Percentiles rank a stretch among this genome's conserved stretches.
Conservation (phyloP, 495 filamentous ascomycete genomes). For the Margaritispora aquatica region DNA sequence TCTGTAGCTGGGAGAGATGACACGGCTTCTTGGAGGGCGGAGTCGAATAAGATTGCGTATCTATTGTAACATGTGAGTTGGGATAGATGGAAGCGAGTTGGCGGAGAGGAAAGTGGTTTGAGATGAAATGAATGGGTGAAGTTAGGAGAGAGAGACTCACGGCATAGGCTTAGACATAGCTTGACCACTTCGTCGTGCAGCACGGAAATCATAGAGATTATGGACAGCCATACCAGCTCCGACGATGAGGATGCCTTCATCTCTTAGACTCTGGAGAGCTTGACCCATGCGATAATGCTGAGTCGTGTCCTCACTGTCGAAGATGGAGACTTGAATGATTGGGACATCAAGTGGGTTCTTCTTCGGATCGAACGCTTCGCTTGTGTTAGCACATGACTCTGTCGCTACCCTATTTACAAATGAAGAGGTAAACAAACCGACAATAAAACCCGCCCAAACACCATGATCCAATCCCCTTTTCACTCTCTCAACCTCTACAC, state of each 20-base stretch:
- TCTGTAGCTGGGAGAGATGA: constrained; percentile 11
- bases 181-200: constrained; percentile 47
- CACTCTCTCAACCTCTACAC: constrained; percentile 59
- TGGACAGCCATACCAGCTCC: constrained; percentile 82
- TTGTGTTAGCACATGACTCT: constrained; percentile 13
- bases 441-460: constrained; percentile 33
- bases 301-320: constrained; percentile 58
- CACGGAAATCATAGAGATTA: constrained; percentile 68
- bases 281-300: constrained; percentile 69
- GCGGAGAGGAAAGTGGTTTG: too few species aligned
- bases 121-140: too few species aligned
- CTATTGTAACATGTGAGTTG: too few species aligned
- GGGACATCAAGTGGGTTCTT: constrained; percentile 71
- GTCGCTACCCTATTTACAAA: neutral
- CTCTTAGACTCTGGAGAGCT: constrained; percentile 63
- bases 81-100: too few species aligned
- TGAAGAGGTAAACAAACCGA: constrained; percentile 11
- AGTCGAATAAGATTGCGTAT: constrained; percentile 50
- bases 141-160: constrained; percentile 31
- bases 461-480: constrained; percentile 77
- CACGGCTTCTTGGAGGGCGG: constrained; percentile 68
- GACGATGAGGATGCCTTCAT: constrained; percentile 69
- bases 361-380: constrained; percentile 54
- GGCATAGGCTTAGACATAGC: constrained; percentile 57
- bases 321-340: constrained; percentile 76